Evolutionary conservation across 805 yeast species (phyloP), one percentile per base, ranked within the genome.

Genomic region (Teunomyces funiuensis): DNA sequence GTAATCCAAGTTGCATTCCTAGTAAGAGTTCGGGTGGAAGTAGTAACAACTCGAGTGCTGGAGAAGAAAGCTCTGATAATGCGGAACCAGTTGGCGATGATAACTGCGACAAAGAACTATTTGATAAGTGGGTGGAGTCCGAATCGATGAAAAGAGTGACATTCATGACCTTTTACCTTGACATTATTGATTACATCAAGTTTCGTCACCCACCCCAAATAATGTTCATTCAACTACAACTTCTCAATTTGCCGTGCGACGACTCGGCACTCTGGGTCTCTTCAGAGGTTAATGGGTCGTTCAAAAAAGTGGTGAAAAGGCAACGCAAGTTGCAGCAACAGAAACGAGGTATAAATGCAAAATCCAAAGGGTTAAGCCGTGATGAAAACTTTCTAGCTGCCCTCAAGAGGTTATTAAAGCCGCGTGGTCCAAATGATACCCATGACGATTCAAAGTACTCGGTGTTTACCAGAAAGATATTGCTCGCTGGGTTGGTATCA

Each of bases 91-190:
- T 42, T 7, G 28, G 39, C 8, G 49, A 43, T 15, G 57, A 59
- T 28, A 54, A 49, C 6, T 45, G 58, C 13, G 74, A 69, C 42
- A 37, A 41, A 10, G 64, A 51, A 13, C 53, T 67, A 22, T 82
- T 54, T 74, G 79, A 77, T 52, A 73, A 61, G 70, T 88, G 96
- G 96, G 82, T 88, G 10, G 88, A 85, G 41, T 78, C 80, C 29
- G 96, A 88, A 61, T 77, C 82, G 37, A 70, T 85, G 71, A 88
- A 88, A 57, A 64, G 96, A 43, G 76, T 85, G 1, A 86, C 95
- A 0, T 79, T 82, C 44, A 79, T 85, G 80, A 88, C 95, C 10
- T 88, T 88, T 57, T 84, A 83, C 56, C 70, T 85, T 53, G 96
- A 88, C 61, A 81, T 85, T 2, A 74, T 83, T 2, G 95, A 88